Percentiles rank a stretch among this genome's conserved stretches.
These are phyloP conservation scores for Entrophospora sp. DNA, from an alignment of 192 early-diverging fungal species.

Conservation along the genomic window DNA sequence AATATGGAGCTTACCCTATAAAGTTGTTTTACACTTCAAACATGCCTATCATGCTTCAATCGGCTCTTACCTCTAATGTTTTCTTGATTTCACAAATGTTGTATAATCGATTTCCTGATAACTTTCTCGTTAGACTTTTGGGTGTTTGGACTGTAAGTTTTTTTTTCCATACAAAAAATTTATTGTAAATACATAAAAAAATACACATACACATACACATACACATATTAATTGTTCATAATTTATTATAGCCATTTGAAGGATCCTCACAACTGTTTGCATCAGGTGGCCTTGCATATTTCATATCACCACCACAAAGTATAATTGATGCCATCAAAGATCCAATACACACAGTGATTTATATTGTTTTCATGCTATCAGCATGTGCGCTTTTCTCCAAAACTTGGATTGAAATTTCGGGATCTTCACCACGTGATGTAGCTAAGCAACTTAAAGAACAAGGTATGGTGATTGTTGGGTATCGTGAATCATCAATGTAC, in stretches of 20 bases:
- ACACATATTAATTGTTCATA: too few relatives aligned
- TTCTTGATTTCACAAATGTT: slow-evolving; percentile 99
- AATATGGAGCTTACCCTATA: slow-evolving; percentile 96
- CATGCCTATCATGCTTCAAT: slow-evolving; percentile 99
- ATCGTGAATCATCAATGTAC: slow-evolving; percentile 95
- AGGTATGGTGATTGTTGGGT: slow-evolving; percentile 89
- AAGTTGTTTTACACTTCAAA: slow-evolving; percentile 99
- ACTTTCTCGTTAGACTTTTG: slow-evolving; percentile 83
- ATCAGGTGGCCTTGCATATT: slow-evolving; percentile 90
- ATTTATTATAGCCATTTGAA: slow-evolving; percentile 85
- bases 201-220: too few relatives aligned
- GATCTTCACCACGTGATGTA: slow-evolving; percentile 95
- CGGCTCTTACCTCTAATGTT: slow-evolving; percentile 90
- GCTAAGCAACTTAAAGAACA: slow-evolving; percentile 98
- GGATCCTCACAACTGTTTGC: slow-evolving; percentile 95
- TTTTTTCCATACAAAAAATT: slow-evolving; percentile 4
- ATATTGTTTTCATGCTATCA: slow-evolving; percentile 88
- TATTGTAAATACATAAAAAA: too few relatives aligned
- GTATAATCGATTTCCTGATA: slow-evolving; percentile 96
- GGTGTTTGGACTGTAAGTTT: slow-evolving; percentile 80
- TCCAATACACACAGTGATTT: slow-evolving; percentile 92
- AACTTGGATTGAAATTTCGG: slow-evolving; percentile 99
- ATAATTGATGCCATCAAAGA: slow-evolving; percentile 76
- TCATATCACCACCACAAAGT: slow-evolving; percentile 92
- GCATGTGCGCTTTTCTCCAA: slow-evolving; percentile 95